Base-by-base conservation (phyloP, 1,139 yeast species). In the Kurtzmaniella natalensis region DNA sequence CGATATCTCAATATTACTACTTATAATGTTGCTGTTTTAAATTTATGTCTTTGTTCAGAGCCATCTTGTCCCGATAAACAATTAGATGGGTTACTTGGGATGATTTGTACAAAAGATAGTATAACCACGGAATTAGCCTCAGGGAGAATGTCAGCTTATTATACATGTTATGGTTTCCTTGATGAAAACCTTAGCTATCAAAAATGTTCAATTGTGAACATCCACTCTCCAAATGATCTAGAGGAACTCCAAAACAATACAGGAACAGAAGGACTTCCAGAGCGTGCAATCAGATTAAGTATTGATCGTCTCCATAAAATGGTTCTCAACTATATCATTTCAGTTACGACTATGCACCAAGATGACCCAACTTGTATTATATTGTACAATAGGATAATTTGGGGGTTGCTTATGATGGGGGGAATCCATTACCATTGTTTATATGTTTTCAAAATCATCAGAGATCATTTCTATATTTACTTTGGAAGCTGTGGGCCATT, bases 341-440 rank as follows among this genome's bases (percentile, higher is more conserved):
- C 66, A 1, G 37, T 61, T 1, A 44, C 57, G 3, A 29, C 49
- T 10, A 52, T 49, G 36, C 40, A 53, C 0, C 37, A 39, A 1
- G 77, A 72, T 45, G 73, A 72, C 42, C 61, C 66, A 0, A 37
- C 50, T 1, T 46, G 58, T 6, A 40, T 58, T 3, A 33, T 39
- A 2, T 37, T 66, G 1, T 61, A 62, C 35, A 64, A 69, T 30
- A 47, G 61, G 15, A 50, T 73, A 0, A 33, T 70, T 2, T 61
- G 68, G 58, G 67, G 65, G 0, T 39, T 72, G 3, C 30, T 69
- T 9, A 42, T 71, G 37, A 58, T 53, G 36, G 79, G 78, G 8
- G 73, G 72, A 0, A 49, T 61, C 17, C 72, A 67, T 40, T 25
- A 71, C 3, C 59, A 59, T 29, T 47, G 61, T 1, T 43, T 72